phyloP scores from a whole-genome alignment of 176 grass and related monocot genomes.

The Triticum turgidum region DNA sequence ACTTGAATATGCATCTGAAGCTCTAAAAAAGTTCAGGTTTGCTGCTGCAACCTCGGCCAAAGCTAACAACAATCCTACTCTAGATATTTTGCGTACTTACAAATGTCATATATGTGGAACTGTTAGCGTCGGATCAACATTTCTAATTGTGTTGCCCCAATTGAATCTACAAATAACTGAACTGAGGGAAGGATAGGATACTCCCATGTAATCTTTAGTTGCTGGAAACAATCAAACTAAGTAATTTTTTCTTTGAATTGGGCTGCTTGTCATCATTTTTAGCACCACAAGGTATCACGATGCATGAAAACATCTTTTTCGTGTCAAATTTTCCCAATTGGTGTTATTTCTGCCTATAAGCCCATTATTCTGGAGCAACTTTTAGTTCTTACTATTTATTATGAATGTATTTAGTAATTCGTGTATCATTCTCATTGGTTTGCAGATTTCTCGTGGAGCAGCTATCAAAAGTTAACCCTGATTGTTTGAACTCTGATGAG shows the following conservation, averaged over 20 bases:
- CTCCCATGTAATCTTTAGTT: not conserved
- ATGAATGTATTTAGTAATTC: not conserved
- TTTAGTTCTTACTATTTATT: not conserved
- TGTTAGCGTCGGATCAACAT: not conserved
- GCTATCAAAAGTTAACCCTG: constrained; percentile 78
- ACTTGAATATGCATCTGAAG: constrained; percentile 93
- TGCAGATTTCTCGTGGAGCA: constrained; percentile 94
- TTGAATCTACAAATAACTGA: not conserved
- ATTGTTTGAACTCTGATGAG: constrained; percentile 59
- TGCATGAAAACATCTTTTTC: constrained; percentile 9
- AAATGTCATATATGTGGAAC: constrained; percentile 12
- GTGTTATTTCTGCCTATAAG: constrained; percentile 11
- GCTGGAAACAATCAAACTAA: not conserved
- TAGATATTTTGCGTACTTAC: constrained; percentile 14
- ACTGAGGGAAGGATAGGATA: not conserved
- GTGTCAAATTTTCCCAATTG: not conserved
- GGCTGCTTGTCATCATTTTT: not conserved
- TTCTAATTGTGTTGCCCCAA: not conserved
- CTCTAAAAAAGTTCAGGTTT: constrained; percentile 96
- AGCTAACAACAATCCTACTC: not conserved
- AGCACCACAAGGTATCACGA: not conserved
- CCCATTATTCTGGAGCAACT: not conserved
- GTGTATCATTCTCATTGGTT: constrained; percentile 25
- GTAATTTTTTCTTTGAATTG: not conserved
- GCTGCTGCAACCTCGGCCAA: constrained; percentile 10